Conservation (phyloP, 805 yeast species). For the Myxozyma melibiosi region DNA sequence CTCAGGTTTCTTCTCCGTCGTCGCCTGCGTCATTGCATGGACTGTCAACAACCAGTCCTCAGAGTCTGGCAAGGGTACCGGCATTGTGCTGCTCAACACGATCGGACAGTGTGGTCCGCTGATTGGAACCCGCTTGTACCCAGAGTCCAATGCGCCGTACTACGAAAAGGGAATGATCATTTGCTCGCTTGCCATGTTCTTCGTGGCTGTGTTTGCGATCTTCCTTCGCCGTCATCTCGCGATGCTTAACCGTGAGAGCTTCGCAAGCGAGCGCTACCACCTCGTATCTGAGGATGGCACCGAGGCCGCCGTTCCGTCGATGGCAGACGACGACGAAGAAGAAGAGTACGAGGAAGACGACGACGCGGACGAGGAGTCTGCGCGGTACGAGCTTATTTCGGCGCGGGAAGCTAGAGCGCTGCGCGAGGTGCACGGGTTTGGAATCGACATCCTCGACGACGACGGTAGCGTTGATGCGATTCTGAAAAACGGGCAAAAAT, state of each 20-base stretch:
- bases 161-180: constrained; percentile 32
- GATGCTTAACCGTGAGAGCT: constrained; percentile 20
- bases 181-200: constrained; percentile 23
- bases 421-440: constrained; percentile 31
- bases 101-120: constrained; percentile 41
- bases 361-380: constrained; percentile 21
- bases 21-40: constrained; percentile 38
- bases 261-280: constrained; percentile 19
- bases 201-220: constrained; percentile 31
- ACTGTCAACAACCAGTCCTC: constrained; percentile 39
- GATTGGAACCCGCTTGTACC: constrained; percentile 39
- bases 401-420: constrained; percentile 27
- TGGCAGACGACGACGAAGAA: constrained; percentile 21
- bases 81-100: constrained; percentile 37
- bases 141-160: constrained; percentile 35
- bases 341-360: constrained; percentile 22
- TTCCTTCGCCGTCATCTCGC: constrained; percentile 31
- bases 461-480: constrained; percentile 25
- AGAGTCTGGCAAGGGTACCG: constrained; percentile 39
- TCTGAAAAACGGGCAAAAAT: constrained; percentile 26
- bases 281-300: constrained; percentile 15
- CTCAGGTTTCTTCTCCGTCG: constrained; percentile 38
- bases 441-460: constrained; percentile 31
- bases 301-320: constrained; percentile 3
- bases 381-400: constrained; percentile 30